Conservation (phyloP, 78 protist species). For the Chrysochromulina parva region DNA sequence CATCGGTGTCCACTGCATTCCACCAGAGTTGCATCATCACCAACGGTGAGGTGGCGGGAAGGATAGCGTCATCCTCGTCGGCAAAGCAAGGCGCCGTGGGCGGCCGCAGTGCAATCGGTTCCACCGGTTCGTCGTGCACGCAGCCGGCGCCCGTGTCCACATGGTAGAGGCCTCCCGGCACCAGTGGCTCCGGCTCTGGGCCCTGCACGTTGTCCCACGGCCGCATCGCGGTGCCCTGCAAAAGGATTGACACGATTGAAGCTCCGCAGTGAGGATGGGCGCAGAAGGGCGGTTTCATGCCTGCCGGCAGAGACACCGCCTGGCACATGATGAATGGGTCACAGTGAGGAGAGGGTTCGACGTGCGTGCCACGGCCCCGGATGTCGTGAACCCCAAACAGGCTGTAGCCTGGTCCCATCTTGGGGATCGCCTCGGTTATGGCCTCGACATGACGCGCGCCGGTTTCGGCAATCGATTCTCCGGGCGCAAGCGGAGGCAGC, state of each 20-base stretch:
- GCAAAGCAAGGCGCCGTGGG: not conserved
- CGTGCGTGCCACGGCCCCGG: not conserved
- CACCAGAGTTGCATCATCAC: not conserved
- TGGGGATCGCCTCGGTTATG: not conserved
- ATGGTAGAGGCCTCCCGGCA: not conserved
- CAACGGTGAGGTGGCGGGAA: not conserved
- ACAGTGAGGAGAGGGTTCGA: not conserved
- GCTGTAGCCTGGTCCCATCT: not conserved
- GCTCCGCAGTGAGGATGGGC: not conserved
- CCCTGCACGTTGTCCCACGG: not conserved
- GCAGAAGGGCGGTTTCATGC: not conserved
- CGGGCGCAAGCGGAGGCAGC: too few species aligned
- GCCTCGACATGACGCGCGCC: not conserved
- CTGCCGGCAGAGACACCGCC: not conserved
- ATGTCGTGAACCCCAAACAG: not conserved
- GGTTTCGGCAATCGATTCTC: too few species aligned
- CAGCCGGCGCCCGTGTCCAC: not conserved
- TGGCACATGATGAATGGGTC: not conserved
- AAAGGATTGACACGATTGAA: not conserved
- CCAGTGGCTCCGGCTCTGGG: not conserved
- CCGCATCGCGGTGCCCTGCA: not conserved
- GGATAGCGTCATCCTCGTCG: not conserved
- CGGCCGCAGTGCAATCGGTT: not conserved
- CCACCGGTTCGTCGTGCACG: not conserved
- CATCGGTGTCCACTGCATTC: not conserved